Conservation (phyloP, 139 green algal genomes). For the Desmodesmus armatus region DNA sequence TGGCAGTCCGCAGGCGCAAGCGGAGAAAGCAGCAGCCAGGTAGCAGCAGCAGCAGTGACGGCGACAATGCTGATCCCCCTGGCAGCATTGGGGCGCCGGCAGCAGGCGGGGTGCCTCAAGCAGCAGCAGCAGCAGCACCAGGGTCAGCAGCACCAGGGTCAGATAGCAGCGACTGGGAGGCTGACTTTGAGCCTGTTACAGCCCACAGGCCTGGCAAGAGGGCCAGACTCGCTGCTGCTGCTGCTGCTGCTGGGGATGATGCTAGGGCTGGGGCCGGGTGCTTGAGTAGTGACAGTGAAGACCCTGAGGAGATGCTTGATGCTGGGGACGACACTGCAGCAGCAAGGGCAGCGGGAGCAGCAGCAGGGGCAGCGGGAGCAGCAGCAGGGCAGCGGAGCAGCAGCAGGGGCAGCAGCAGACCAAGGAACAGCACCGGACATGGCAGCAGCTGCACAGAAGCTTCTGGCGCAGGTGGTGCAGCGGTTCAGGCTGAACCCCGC, state of each 20-base stretch:
- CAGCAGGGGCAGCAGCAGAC: no score
- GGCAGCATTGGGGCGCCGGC: no score
- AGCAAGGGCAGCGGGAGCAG: background rate
- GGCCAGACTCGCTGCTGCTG: background rate
- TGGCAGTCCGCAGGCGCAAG: background rate
- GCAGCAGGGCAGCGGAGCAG: background rate
- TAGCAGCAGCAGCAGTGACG: background rate
- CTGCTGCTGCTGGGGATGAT: background rate
- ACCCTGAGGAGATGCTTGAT: background rate
- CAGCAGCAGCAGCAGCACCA: no score
- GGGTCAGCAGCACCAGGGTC: no score
- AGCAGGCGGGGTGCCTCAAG: no score
- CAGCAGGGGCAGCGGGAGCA: background rate
- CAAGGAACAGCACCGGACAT: background rate
- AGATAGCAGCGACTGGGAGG: background rate
- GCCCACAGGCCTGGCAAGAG: background rate
- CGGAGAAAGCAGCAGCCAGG: conserved; percentile 16
- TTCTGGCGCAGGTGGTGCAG: background rate
- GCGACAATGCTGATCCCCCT: background rate
- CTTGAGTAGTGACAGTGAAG: no score
- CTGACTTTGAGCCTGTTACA: conserved; percentile 1
- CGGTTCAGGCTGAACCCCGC: conserved; percentile 48
- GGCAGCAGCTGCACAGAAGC: background rate
- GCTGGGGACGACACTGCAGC: background rate
- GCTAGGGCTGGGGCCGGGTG: no score